These are phyloP conservation scores for Pelargonium nanum DNA, from an alignment of 345 rosid species.

Conservation along the genomic window DNA sequence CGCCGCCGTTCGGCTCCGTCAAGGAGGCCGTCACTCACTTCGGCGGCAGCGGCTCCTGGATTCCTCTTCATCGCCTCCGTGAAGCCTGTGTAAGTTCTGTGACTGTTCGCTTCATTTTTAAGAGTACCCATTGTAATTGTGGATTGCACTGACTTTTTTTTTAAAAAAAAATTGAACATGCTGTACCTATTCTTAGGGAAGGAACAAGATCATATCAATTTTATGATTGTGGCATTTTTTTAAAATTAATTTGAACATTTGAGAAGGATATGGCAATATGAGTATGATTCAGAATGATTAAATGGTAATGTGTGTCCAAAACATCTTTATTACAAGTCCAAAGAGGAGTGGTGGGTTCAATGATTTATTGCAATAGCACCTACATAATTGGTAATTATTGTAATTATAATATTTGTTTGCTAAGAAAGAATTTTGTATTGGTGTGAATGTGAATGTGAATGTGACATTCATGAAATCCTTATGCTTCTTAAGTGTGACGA, in stretches of 20 bases:
- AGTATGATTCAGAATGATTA: neutral
- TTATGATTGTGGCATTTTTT: too few species aligned
- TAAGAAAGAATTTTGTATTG: too few species aligned
- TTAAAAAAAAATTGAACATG: too few species aligned
- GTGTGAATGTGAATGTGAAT: neutral
- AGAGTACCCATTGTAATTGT: too few species aligned
- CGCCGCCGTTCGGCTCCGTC: slow-evolving; percentile 85
- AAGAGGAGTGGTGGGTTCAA: neutral
- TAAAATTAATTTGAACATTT: too few species aligned
- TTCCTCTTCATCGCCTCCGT: slow-evolving; percentile 47
- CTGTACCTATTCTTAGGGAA: too few species aligned
- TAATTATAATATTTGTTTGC: neutral
- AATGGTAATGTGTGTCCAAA: neutral
- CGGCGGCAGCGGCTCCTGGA: slow-evolving; percentile 79
- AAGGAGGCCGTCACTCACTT: slow-evolving; percentile 87
- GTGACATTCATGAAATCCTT: neutral
- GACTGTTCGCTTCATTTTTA: neutral
- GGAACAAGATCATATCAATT: too few species aligned
- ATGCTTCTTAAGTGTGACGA: too few species aligned
- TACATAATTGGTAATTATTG: neutral
- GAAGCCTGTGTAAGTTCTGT: slow-evolving; percentile 24
- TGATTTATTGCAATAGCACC: neutral
- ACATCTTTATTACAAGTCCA: neutral
- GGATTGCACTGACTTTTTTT: too few species aligned
- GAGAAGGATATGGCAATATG: neutral